phyloP scores from a whole-genome alignment of 768 basidiomycete species.

The Sarcomyxa edulis region DNA sequence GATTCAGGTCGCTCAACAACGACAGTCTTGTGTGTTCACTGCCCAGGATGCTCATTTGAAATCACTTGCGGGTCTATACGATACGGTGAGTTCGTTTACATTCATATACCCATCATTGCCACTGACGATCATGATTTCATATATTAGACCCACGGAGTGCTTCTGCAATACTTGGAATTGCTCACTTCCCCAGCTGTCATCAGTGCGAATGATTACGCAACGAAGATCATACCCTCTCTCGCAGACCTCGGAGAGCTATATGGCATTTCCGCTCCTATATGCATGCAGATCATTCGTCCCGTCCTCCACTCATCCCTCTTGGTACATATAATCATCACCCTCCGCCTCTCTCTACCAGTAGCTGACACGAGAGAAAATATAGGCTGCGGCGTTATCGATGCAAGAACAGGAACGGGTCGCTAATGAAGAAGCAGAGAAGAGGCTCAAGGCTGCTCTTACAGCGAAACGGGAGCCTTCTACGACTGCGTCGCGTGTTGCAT shows the following conservation, averaged over 20 bases:
- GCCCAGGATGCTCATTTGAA: conserved; percentile 77
- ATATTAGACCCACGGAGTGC: conserved; percentile 79
- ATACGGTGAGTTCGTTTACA: conserved; percentile 48
- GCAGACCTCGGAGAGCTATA: conserved; percentile 68
- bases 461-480: conserved; percentile 69
- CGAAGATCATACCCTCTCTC: conserved; percentile 69
- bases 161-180: conserved; percentile 89
- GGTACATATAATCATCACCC: conserved; percentile 30
- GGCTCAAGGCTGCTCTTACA: conserved; percentile 72
- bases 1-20: conserved; percentile 87
- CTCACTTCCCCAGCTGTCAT: conserved; percentile 70
- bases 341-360: conserved; percentile 5
- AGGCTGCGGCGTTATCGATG: conserved; percentile 59
- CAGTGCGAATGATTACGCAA: conserved; percentile 65
- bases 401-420: conserved; percentile 66
- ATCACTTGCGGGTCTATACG: conserved; percentile 81
- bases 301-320: conserved; percentile 60
- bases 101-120: conserved; percentile 9
- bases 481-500: conserved; percentile 55
- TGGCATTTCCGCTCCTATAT: conserved; percentile 79
- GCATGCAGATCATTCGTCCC: conserved; percentile 92
- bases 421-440: conserved; percentile 74
- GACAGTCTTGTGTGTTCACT: conserved; percentile 77
- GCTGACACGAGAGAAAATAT: no score
- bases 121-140: background rate